Percentiles rank a stretch among this genome's conserved stretches.
Evolutionary conservation across 208 protist species (phyloP).

Genomic region (Acanthamoeba healyi): DNA sequence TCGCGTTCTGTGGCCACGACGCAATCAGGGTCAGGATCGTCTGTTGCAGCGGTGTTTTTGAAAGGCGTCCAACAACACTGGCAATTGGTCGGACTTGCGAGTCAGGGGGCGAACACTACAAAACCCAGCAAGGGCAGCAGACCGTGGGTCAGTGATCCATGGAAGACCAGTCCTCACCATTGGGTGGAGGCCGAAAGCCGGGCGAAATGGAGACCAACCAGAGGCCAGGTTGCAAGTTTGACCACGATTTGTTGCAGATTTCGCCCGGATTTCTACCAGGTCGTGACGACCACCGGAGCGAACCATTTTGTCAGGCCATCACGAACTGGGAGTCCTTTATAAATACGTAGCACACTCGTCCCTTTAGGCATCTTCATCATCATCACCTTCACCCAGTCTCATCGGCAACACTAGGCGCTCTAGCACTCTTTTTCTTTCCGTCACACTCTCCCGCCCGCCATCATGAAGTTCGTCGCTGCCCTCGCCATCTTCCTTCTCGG

Average conservation of each 20-base stretch:
- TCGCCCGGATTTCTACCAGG: background rate
- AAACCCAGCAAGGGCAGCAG: too few relatives aligned
- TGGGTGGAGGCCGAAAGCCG: background rate
- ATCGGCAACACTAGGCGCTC: background rate
- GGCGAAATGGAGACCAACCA: background rate
- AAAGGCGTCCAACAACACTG: too few relatives aligned
- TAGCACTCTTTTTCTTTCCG: background rate
- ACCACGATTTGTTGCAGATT: background rate
- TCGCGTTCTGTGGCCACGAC: too few relatives aligned
- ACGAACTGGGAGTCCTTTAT: background rate
- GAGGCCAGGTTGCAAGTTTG: background rate
- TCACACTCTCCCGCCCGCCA: background rate
- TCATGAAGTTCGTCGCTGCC: background rate
- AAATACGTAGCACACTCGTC: background rate
- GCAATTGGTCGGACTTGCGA: too few relatives aligned
- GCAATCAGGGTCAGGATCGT: too few relatives aligned
- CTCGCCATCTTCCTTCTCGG: constrained; percentile 40
- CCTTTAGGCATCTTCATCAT: background rate
- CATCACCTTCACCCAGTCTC: background rate
- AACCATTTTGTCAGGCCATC: background rate
- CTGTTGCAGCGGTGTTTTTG: too few relatives aligned
- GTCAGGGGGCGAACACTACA: too few relatives aligned
- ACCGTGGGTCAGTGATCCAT: background rate
- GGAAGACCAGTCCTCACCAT: background rate
- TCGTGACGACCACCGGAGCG: constrained; percentile 8